Evolutionary conservation across 106 monocot genomes (phyloP), one percentile per base, ranked within the genome.

Genomic region (Agapanthus africanus): DNA sequence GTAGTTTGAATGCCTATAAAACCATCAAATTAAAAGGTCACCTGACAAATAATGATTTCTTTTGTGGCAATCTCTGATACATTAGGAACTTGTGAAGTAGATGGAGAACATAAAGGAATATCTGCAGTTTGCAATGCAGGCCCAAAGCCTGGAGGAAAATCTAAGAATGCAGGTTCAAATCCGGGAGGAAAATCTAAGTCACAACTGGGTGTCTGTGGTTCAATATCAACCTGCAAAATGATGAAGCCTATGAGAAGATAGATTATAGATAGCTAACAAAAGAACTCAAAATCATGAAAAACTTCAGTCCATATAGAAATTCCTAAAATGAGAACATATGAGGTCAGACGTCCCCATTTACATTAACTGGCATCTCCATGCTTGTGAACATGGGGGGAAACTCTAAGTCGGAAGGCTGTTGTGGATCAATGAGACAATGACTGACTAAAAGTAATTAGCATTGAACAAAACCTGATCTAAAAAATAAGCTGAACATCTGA

Each of bases 141-240:
- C 67, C 46, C 95, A 86, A 95, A n/a, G n/a, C n/a, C n/a, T n/a
- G n/a, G n/a, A n/a, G n/a, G n/a, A n/a, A n/a, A n/a, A n/a, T n/a
- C n/a, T n/a, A n/a, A n/a, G n/a, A n/a, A n/a, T n/a, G n/a, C n/a
- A n/a, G n/a, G n/a, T n/a, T 52, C 95, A n/a, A n/a, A 95, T 18
- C 95, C 95, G 18, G 95, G 95, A 15, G 95, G 95, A n/a, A 88
- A 75, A 37, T 95, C 95, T 60, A 86, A 38, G 46, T 88, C 79
- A 71, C 21, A 21, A 6, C 19, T 54, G 50, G 65, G 61, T 59
- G 62, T 18, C 27, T 75, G 35, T 56, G 60, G 52, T 59, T 74
- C 75, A 71, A 26, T 33, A 36, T 69, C 36, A 59, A 71, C 65
- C 82, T 79, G 71, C 10, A 54, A 83, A 30, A 71, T 61, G 25